phyloP scores from a whole-genome alignment of 352 stramenopile species.

The Pythium rishiriense region DNA sequence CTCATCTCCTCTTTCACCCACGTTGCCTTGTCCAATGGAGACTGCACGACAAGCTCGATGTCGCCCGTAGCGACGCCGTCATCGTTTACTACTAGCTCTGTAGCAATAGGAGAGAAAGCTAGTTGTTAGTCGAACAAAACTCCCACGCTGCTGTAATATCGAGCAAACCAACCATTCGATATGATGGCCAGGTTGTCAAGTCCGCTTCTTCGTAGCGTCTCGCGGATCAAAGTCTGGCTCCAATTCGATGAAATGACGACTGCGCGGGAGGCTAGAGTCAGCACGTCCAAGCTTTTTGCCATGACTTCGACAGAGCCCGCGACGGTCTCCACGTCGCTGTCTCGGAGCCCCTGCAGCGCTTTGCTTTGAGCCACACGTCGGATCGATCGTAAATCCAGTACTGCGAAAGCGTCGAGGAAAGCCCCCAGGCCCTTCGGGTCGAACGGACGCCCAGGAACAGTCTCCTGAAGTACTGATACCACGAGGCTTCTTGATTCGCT shows the following conservation, averaged over 20 bases:
- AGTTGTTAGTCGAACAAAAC: background rate
- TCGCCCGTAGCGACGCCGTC: conserved; percentile 48
- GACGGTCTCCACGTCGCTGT: too few species aligned
- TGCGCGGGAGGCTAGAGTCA: conserved; percentile 27
- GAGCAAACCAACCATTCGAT: conserved; percentile 47
- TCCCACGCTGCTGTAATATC: too few species aligned
- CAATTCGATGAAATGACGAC: conserved; percentile 71
- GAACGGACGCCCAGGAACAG: conserved; percentile 19
- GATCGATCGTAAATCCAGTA: conserved; percentile 49
- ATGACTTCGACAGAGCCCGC: conserved; percentile 19
- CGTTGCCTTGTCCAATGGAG: conserved; percentile 52
- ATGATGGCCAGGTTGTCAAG: conserved; percentile 31
- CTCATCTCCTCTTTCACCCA: conserved; percentile 29
- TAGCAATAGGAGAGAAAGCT: background rate
- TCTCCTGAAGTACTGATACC: background rate
- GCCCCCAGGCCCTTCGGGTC: conserved; percentile 32
- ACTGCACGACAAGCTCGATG: conserved; percentile 55
- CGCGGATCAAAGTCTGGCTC: conserved; percentile 48
- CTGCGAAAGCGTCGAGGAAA: conserved; percentile 50
- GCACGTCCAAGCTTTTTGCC: conserved; percentile 28
- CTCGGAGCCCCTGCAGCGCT: conserved; percentile 47
- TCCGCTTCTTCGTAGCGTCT: conserved; percentile 22
- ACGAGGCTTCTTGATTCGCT: background rate
- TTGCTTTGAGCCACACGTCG: conserved; percentile 38
- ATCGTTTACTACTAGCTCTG: conserved; percentile 51